These are phyloP conservation scores for Aspergillus fructus DNA, from an alignment of 2,329 filamentous ascomycete genomes.

Conservation along the genomic window DNA sequence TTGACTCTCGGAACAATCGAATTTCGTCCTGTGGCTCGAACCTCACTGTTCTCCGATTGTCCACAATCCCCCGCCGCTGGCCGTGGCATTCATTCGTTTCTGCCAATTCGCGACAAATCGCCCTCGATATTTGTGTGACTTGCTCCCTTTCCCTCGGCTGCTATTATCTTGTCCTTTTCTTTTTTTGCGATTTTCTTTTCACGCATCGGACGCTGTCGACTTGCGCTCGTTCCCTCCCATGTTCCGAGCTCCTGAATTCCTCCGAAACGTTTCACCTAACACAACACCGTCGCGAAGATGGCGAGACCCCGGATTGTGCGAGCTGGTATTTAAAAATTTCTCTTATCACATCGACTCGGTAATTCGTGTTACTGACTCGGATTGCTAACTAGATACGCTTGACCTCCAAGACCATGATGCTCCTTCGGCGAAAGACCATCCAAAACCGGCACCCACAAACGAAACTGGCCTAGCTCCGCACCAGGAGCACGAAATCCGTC, in stretches of 20 bases:
- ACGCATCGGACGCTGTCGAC: constrained; percentile 12
- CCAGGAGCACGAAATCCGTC: constrained; percentile 79
- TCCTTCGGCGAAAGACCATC: constrained; percentile 82
- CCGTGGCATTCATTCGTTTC: constrained; percentile 18
- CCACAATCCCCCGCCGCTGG: constrained; percentile 14
- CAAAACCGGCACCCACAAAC: constrained; percentile 52
- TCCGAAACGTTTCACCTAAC: constrained; percentile 7
- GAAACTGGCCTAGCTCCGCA: constrained; percentile 67
- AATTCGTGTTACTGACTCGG: not conserved
- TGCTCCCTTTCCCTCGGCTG: constrained; percentile 3
- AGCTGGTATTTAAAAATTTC: constrained; percentile 38
- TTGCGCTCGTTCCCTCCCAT: constrained; percentile 14
- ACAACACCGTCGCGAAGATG: constrained; percentile 28
- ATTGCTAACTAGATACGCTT: constrained; percentile 69
- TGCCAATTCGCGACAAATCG: constrained; percentile 7
- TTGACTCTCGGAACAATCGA: constrained; percentile 30
- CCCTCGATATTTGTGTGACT: constrained; percentile 8
- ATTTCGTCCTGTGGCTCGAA: constrained; percentile 23
- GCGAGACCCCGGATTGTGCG: constrained; percentile 47
- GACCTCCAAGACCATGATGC: constrained; percentile 84
- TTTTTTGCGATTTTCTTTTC: constrained; percentile 1
- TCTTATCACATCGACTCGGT: not conserved
- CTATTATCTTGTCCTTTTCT: constrained; percentile 1
- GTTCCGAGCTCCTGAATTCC: constrained; percentile 19
- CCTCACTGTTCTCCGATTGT: constrained; percentile 19